Evolutionary conservation across 768 basidiomycete genomes (phyloP), one percentile per base, ranked within the genome.

Genomic region (Tephrocybe sp.): DNA sequence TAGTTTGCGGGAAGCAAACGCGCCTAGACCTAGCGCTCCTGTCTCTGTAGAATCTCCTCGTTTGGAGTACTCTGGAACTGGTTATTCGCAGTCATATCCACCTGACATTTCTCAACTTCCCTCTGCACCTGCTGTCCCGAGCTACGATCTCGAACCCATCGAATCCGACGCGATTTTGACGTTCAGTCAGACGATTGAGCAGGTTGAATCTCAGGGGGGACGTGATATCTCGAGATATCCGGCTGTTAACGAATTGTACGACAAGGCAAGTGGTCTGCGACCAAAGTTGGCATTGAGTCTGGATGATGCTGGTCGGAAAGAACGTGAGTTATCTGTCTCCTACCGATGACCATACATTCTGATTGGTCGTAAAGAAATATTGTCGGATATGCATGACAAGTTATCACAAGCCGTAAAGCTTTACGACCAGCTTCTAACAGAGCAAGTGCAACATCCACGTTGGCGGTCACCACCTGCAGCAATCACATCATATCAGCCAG

Each of bases 311-410:
- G 82, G 80, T 15, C 74, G 86, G 59, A 93, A 94, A 80, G 87
- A 94, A 70, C 78, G 94, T 92, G 55, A 61, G 65, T 65, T 4
- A 21, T 11, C 40, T 18, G 42, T 39, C 29, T 30, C 16, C 31
- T 2, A 34, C 18, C 1, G 13, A 34, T 25, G 10, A 40, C 7
- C 19, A 16, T 3, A 33, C 18, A 42, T 19, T 47, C 2, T 49
- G 30, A 49, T 25, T 24, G 33, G n/a, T 29, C 19, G 38, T 39
- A 5, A 61, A 93, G 94, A 94, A 65, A 76, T 94, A 63, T 72
- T 99, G 29, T 74, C 83, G 6, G 94, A 97, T 42, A 97, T 98
- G 93, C 89, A 97, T 59, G 86, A 88, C 40, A 95, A 97, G 67
- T 68, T 99, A 9, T 89, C 91, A 0, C 83, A 95, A 64, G 93